Evolutionary conservation across 2,329 filamentous ascomycete species (phyloP).

Genomic region (Cytospora mali): DNA sequence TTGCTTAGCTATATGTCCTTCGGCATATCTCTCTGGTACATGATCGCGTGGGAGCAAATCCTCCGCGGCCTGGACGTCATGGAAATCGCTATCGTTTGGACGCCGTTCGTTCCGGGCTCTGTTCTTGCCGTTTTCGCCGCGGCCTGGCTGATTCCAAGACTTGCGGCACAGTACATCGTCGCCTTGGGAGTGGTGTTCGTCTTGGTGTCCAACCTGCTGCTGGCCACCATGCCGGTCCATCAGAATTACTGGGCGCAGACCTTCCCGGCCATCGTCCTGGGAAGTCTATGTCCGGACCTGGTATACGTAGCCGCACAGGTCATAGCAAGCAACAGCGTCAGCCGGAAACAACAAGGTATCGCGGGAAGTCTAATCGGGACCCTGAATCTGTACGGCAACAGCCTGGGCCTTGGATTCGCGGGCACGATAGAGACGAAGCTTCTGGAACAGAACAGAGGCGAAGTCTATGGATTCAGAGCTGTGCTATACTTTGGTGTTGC

Average conservation of each 20-base stretch:
- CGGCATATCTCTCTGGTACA: slow-evolving; percentile 53
- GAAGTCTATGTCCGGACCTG: slow-evolving; percentile 49
- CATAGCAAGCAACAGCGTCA: slow-evolving; percentile 55
- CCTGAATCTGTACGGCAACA: slow-evolving; percentile 39
- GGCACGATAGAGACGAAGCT: slow-evolving; percentile 40
- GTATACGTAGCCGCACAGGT: slow-evolving; percentile 55
- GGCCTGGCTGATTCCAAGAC: slow-evolving; percentile 49
- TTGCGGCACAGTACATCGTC: slow-evolving; percentile 52
- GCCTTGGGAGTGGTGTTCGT: slow-evolving; percentile 44
- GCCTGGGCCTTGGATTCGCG: slow-evolving; percentile 38
- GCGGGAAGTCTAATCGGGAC: slow-evolving; percentile 52
- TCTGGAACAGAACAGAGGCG: slow-evolving; percentile 14
- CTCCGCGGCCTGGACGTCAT: slow-evolving; percentile 46
- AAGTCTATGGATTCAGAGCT: slow-evolving; percentile 40
- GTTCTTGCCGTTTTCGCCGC: slow-evolving; percentile 43
- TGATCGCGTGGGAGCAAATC: slow-evolving; percentile 47
- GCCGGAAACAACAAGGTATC: slow-evolving; percentile 51
- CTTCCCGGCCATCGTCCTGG: slow-evolving; percentile 43
- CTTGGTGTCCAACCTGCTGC: slow-evolving; percentile 37
- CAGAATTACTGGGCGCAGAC: slow-evolving; percentile 48
- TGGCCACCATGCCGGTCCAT: slow-evolving; percentile 48
- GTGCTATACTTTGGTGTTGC: slow-evolving; percentile 46
- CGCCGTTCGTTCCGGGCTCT: slow-evolving; percentile 46
- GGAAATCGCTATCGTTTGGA: slow-evolving; percentile 42
- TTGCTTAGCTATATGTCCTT: slow-evolving; percentile 51